phyloP scores from a whole-genome alignment of 331 rosid genomes.

The Rhamnella rubrinervis region DNA sequence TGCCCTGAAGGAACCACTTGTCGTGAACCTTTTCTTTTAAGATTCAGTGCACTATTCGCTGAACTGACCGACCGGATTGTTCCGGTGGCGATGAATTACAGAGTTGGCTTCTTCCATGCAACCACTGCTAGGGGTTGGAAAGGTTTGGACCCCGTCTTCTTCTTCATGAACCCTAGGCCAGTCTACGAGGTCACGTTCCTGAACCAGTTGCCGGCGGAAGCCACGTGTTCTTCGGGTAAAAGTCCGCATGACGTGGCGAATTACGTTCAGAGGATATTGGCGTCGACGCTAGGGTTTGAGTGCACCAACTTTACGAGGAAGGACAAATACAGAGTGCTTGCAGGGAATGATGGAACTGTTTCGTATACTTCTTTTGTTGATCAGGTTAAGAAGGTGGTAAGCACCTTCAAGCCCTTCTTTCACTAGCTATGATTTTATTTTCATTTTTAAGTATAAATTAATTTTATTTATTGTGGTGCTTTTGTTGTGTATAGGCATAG shows the following conservation, averaged over 20 bases:
- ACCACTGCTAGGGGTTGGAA: conserved; percentile 94
- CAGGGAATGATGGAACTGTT: conserved; percentile 86
- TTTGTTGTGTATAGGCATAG: too few relatives aligned
- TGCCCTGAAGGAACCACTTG: conserved; percentile 98
- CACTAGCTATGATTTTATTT: neutral
- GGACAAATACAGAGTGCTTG: conserved; percentile 82
- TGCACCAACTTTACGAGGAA: conserved; percentile 84
- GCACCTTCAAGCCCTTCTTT: conserved; percentile 52
- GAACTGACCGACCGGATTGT: conserved; percentile 83
- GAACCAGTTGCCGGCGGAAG: conserved; percentile 81
- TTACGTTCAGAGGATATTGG: conserved; percentile 84
- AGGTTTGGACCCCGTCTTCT: conserved; percentile 77
- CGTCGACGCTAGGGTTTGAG: conserved; percentile 81
- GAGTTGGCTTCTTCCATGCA: conserved; percentile 89
- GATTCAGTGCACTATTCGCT: conserved; percentile 80
- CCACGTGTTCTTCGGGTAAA: conserved; percentile 82
- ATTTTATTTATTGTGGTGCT: too few relatives aligned
- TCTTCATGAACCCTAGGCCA: conserved; percentile 94
- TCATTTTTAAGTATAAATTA: neutral
- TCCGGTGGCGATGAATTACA: conserved; percentile 95
- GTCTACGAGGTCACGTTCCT: conserved; percentile 89
- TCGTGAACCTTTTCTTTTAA: conserved; percentile 78
- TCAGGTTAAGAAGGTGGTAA: conserved; percentile 42
- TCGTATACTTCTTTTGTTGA: conserved; percentile 44
- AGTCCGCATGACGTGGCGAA: conserved; percentile 92